Evolutionary conservation across 1,284 basidiomycete species (phyloP).

Genomic region (Hymenochaete sp.): DNA sequence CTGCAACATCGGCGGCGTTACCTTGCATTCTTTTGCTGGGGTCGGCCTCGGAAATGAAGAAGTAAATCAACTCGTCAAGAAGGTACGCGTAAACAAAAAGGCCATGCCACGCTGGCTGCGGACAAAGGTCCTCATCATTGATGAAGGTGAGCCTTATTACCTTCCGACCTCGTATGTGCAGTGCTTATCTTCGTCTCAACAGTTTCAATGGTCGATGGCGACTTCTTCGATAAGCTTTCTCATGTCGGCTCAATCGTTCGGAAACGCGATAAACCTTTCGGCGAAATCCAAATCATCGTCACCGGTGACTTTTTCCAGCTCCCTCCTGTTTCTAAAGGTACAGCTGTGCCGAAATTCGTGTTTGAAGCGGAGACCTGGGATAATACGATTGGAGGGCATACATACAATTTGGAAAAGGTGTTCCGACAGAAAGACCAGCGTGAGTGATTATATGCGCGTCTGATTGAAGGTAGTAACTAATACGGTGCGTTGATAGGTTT

Average conservation of each 20-base stretch:
- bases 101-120: conserved; percentile 61
- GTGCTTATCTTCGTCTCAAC: background rate
- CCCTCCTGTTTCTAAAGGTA: conserved; percentile 73
- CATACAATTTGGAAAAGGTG: conserved; percentile 84
- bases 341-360: conserved; percentile 48
- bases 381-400: conserved; percentile 59
- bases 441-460: conserved; percentile 12
- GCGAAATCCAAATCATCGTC: conserved; percentile 93
- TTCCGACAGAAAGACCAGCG: conserved; percentile 61
- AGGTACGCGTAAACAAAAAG: conserved; percentile 67
- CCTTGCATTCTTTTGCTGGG: conserved; percentile 88
- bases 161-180: background rate
- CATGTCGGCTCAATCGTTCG: conserved; percentile 55
- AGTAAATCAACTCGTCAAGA: conserved; percentile 54
- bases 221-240: conserved; percentile 81
- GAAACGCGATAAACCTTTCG: conserved; percentile 67
- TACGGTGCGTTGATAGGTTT: conserved; percentile 46
- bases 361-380: conserved; percentile 88
- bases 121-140: conserved; percentile 83
- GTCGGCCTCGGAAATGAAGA: conserved; percentile 77
- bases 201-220: conserved; percentile 98
- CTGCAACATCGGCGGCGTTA: conserved; percentile 89
- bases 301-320: conserved; percentile 97
- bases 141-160: conserved; percentile 62
- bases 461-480: background rate